Base-by-base conservation (phyloP, 148 eudicot genomes). In the Salicornia ramosissima region DNA sequence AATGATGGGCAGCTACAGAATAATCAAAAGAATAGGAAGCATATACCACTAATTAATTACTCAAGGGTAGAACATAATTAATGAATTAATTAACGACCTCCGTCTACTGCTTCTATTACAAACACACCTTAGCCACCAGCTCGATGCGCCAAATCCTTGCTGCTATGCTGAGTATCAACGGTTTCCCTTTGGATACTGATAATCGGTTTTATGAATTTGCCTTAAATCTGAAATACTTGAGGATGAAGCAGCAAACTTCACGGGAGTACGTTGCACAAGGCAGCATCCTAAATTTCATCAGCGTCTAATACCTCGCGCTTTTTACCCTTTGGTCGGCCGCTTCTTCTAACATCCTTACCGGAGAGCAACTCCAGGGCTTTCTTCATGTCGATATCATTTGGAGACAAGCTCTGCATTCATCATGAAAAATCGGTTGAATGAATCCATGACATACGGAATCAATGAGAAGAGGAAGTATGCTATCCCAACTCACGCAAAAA, bases 311-410 rank as follows among this genome's bases (percentile, higher is more conserved):
- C 78, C 66, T 65, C 43, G 30, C 56, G 64, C 76, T 53, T 81
- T 65, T 74, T 65, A 50, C 80, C 82, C 87, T 86, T 85, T n/a
- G 90, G 87, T 61, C 91, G 83, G 24, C 98, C 96, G 73, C 79
- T 64, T 71, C 42, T 36, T 76, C 68, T 87, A n/a, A 82, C 92
- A 29, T 80, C 75, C 21, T 80, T 70, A 67, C 90, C 60, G 31
- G 56, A 18, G 62, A 93, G 83, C 63, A 90, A 73, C 79, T 81
- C 70, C 78, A 93, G 26, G 53, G 95, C 98, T 84, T 83, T 83
- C 75, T 85, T 87, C 68, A 93, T 64, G 59, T 82, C 83, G 51
- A 93, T 72, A 45, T 80, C 80, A 40, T 19, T 62, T 15, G 95
- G 85, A 55, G 77, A 83, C 69, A 83, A 2, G 70, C 78, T 77